Conservation (phyloP, 2,329 filamentous ascomycete species). For the Cladosporium colombiae region DNA sequence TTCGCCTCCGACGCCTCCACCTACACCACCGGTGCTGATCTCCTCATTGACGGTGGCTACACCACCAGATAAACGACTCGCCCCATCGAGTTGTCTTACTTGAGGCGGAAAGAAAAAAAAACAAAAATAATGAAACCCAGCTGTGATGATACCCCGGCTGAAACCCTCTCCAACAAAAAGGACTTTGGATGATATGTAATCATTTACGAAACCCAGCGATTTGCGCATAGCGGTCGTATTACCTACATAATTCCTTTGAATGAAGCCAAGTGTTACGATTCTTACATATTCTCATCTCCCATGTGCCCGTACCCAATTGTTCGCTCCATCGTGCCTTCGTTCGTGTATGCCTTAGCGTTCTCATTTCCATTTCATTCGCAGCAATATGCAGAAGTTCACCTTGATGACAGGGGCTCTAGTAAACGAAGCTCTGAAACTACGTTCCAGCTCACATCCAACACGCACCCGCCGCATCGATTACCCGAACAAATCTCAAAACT, state of each 20-base stretch:
- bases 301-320: neutral
- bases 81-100: neutral
- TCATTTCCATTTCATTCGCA: no score
- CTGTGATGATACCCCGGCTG: constrained; percentile 21
- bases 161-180: constrained; percentile 1
- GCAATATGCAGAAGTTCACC: neutral
- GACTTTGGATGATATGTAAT: constrained; percentile 3
- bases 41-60: constrained; percentile 55
- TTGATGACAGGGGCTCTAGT: neutral
- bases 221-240: constrained; percentile 1
- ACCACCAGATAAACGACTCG: constrained; percentile 34
- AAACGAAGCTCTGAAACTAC: no score
- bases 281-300: neutral
- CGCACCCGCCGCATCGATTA: no score
- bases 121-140: neutral
- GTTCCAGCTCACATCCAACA: no score
- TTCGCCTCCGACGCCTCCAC: constrained; percentile 54
- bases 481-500: constrained; percentile 44
- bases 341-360: no score
- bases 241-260: constrained; percentile 16
- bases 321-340: no score
- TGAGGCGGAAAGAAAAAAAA: constrained; percentile 1
- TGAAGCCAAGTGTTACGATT: constrained; percentile 19
- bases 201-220: neutral
- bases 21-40: constrained; percentile 54